These are phyloP conservation scores for Cicer pinnatifidum DNA, from an alignment of 306 rosid species.

Conservation along the genomic window DNA sequence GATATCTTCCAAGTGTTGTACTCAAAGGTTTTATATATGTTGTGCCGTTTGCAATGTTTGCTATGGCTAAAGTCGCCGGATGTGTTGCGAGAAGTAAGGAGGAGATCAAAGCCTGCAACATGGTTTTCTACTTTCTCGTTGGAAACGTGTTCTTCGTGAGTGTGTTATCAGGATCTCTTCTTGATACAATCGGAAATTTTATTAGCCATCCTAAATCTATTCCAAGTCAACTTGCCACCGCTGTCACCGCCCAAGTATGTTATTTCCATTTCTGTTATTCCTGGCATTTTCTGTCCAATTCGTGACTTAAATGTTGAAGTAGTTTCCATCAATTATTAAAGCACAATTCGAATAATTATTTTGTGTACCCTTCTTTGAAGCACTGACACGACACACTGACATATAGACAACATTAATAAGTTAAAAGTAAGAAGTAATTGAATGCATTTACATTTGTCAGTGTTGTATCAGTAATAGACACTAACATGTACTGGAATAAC, in stretches of 20 bases:
- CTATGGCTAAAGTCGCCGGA: constrained; percentile 85
- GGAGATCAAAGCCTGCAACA: constrained; percentile 92
- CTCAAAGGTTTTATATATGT: constrained; percentile 78
- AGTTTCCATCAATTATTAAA: background rate
- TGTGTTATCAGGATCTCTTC: constrained; percentile 85
- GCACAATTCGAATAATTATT: background rate
- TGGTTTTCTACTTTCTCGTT: constrained; percentile 89
- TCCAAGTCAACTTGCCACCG: constrained; percentile 76
- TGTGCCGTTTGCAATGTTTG: constrained; percentile 86
- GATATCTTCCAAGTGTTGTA: constrained; percentile 86
- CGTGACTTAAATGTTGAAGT: background rate
- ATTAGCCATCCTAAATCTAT: constrained; percentile 64
- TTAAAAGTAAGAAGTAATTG: too few relatives aligned
- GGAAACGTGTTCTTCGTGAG: constrained; percentile 92
- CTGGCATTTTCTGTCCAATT: background rate
- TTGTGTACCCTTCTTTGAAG: background rate
- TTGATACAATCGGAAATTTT: constrained; percentile 78
- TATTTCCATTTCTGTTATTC: constrained; percentile 38
- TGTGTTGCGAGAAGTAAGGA: constrained; percentile 80
- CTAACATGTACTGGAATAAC: background rate
- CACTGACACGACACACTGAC: too few relatives aligned
- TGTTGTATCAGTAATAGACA: background rate
- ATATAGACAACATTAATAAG: too few relatives aligned
- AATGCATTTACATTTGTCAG: background rate
- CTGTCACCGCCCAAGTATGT: constrained; percentile 85